These are phyloP conservation scores for Pseudonitzschia delicatissima DNA, from an alignment of 108 stramenopile genomes.

Conservation along the genomic window DNA sequence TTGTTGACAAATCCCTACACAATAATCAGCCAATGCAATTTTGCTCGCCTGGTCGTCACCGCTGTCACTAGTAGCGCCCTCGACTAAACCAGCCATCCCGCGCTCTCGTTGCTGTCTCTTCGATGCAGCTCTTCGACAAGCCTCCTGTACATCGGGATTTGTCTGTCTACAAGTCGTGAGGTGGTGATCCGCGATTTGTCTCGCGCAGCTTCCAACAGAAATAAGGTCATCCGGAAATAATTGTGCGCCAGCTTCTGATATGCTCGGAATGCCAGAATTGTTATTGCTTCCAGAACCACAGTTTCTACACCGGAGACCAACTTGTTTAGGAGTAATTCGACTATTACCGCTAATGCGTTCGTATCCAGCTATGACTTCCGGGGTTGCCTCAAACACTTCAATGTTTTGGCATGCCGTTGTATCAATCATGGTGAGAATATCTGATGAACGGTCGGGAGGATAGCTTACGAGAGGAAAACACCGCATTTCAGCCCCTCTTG, in stretches of 20 bases:
- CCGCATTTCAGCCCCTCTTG: neutral
- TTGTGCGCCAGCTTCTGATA: neutral
- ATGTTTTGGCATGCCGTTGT: constrained; percentile 31
- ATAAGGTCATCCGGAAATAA: constrained; percentile 33
- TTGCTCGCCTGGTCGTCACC: constrained; percentile 1
- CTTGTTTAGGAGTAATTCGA: constrained; percentile 29
- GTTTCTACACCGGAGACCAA: constrained; percentile 51
- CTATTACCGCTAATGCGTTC: constrained; percentile 14
- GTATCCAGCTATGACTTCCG: constrained; percentile 22
- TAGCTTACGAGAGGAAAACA: neutral
- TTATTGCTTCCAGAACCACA: constrained; percentile 20
- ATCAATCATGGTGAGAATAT: constrained; percentile 19
- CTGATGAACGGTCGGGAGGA: neutral
- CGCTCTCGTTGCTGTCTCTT: constrained; percentile 15
- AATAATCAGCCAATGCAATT: constrained; percentile 34
- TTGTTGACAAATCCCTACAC: constrained; percentile 27
- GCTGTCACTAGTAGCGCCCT: constrained; percentile 1
- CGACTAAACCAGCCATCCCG: neutral
- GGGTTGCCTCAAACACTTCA: constrained; percentile 40
- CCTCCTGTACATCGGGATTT: constrained; percentile 24
- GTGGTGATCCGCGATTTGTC: constrained; percentile 36
- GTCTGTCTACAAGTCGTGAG: constrained; percentile 24
- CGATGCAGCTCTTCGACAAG: constrained; percentile 20
- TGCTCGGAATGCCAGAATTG: neutral
- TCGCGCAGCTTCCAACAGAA: constrained; percentile 16